A percentile compares a stretch with the other conserved stretches of the same genome.
Conservation (phyloP, 352 stramenopile species). For the Phytophthora hibernalis region DNA sequence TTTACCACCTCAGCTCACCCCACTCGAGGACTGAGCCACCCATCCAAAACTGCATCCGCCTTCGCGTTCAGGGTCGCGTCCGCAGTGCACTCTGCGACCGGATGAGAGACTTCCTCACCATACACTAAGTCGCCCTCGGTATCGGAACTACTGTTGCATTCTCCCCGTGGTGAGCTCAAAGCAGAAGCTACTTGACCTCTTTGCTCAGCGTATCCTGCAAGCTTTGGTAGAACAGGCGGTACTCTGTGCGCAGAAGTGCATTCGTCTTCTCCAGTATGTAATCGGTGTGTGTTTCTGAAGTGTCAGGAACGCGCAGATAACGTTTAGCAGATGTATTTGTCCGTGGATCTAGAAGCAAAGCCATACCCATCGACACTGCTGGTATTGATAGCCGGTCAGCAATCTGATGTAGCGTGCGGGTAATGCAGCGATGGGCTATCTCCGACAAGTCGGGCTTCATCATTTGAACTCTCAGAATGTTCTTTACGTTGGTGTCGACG, state of each 20-base stretch:
- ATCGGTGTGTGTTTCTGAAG: not conserved
- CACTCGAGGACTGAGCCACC: too few species aligned
- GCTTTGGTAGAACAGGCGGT: not conserved
- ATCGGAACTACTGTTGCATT: slow-evolving; percentile 1
- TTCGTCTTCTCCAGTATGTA: not conserved
- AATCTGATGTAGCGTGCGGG: not conserved
- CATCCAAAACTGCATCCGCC: too few species aligned
- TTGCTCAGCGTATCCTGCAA: not conserved
- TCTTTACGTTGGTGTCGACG: too few species aligned
- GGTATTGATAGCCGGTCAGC: not conserved
- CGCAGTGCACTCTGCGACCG: too few species aligned
- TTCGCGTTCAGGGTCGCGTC: too few species aligned
- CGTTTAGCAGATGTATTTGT: too few species aligned
- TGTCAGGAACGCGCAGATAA: too few species aligned
- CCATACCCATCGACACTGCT: too few species aligned
- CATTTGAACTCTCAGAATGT: not conserved
- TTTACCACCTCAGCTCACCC: too few species aligned
- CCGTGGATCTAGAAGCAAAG: too few species aligned
- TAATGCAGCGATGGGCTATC: not conserved
- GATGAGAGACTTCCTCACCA: too few species aligned
- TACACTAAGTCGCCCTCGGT: too few species aligned
- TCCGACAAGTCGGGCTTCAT: not conserved
- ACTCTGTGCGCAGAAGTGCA: not conserved
- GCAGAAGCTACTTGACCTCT: not conserved
- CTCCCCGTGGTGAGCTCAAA: not conserved